Evolutionary conservation across 2,329 filamentous ascomycete genomes (phyloP).

Genomic region (Furcasterigmium sp.): DNA sequence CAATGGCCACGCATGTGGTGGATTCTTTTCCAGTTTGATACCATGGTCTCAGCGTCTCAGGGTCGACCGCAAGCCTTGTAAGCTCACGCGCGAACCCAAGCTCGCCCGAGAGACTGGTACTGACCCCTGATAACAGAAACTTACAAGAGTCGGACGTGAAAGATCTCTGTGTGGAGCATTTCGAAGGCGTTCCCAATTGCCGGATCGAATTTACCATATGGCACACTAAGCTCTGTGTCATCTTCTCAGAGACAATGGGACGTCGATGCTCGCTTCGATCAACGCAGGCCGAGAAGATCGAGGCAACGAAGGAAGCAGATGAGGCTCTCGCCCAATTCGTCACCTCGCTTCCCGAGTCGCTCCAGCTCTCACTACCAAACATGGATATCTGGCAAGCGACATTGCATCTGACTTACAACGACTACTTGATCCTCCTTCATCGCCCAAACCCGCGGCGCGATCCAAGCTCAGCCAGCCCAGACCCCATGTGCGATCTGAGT

Average conservation of each 20-base stretch:
- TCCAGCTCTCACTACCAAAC: conserved; percentile 15
- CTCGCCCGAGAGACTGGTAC: neutral
- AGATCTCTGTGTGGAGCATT: conserved; percentile 35
- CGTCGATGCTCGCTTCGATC: conserved; percentile 11
- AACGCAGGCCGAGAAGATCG: conserved; percentile 14
- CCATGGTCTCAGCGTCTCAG: conserved; percentile 30
- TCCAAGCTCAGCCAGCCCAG: conserved; percentile 5
- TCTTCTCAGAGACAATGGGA: conserved; percentile 35
- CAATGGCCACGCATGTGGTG: conserved; percentile 34
- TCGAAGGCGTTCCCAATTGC: conserved; percentile 32
- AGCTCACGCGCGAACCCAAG: too few relatives aligned
- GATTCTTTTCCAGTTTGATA: conserved; percentile 33
- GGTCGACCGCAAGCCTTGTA: conserved; percentile 46
- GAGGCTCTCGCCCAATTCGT: conserved; percentile 23
- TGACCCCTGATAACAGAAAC: conserved; percentile 20
- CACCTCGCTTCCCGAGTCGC: conserved; percentile 18
- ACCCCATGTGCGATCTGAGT: conserved; percentile 17
- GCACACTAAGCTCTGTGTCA: conserved; percentile 42
- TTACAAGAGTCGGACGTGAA: conserved; percentile 46
- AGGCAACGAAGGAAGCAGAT: conserved; percentile 22
- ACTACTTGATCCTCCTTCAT: conserved; percentile 27
- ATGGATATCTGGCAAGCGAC: conserved; percentile 21
- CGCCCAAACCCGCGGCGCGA: conserved; percentile 16
- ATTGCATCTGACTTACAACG: conserved; percentile 28
- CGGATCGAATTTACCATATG: conserved; percentile 39